Conservation (phyloP, 164 flowering plant species). For the Chloranthus sessilifolius region DNA sequence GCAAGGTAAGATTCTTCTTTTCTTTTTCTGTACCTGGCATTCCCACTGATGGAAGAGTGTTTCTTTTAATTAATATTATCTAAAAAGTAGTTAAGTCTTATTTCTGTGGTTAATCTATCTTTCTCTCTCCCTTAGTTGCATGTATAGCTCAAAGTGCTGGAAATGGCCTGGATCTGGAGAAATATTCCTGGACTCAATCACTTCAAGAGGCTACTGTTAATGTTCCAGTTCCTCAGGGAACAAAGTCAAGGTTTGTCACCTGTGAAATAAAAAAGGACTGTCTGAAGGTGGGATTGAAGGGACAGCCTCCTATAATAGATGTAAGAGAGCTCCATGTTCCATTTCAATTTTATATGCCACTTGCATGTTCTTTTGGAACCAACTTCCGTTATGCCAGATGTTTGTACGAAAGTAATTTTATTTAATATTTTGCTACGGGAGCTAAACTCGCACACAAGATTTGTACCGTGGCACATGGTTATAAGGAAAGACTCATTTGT, state of each 20-base stretch:
- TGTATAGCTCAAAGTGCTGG: constrained; percentile 68
- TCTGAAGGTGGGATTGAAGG: constrained; percentile 85
- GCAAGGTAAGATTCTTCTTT: too few relatives aligned
- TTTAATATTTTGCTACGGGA: not conserved
- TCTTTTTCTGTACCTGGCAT: too few relatives aligned
- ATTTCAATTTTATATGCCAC: not conserved
- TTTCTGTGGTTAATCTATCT: not conserved
- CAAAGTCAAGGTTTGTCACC: constrained; percentile 64
- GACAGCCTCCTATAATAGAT: constrained; percentile 87
- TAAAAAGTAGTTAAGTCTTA: not conserved
- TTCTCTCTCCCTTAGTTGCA: not conserved
- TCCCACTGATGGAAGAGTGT: too few relatives aligned
- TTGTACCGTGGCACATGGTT: too few relatives aligned
- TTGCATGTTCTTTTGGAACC: not conserved
- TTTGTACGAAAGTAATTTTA: not conserved
- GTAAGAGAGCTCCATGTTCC: constrained; percentile 31
- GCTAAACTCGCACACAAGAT: too few relatives aligned
- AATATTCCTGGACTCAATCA: constrained; percentile 85
- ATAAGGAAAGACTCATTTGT: too few relatives aligned
- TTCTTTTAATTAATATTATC: not conserved
- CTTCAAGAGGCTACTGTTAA: constrained; percentile 69
- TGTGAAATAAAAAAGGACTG: constrained; percentile 86
- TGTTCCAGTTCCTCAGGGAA: constrained; percentile 78
- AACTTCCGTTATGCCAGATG: not conserved
- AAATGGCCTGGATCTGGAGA: constrained; percentile 90